Evolutionary conservation across 768 basidiomycete genomes (phyloP), one percentile per base, ranked within the genome.

Genomic region (Gloeostereum incarnatum): DNA sequence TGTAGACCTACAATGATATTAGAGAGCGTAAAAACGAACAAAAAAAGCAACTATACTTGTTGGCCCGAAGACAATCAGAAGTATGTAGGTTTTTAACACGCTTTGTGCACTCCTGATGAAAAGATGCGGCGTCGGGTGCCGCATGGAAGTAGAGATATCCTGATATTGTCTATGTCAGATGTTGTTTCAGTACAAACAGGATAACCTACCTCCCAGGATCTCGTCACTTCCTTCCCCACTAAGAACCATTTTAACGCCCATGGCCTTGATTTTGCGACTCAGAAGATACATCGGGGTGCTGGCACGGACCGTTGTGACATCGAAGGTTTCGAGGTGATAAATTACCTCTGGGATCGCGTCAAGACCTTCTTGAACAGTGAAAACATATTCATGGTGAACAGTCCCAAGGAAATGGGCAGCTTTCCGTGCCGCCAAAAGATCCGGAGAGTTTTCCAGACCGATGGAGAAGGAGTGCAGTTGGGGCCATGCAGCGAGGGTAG

Each of bases 81-180:
- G 94, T 98, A 60, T 99, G 94, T 34, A 99, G 69, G 68, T 97
- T 93, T 66, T 98, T 97, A 51, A 97, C 90, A 27, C 96, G 83
- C 53, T 83, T 81, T 29, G 96, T 83, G 51, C 80, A 82, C 61
- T 99, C 96, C 53, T 93, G 87, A 64, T 98, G 90, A 71, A 98
- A 94, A 4, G 90, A 82, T 43, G 63, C 65, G 30, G 76, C 65
- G 48, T 92, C 80, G 6, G 96, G 96, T 0, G 96, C 96, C 25
- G 93, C 93, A 58, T 99, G 94, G 81, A 99, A 99, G 66, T 99
- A 99, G 32, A 99, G 77, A 65, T 99, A 99, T 2, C 94, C 93
- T 89, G 52, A 20, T 22, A 45, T 49, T 40, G 47, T 40, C 8
- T 31, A 14, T 34, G n/a, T 3, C 19, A 34, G 19, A 34, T 13